Evolutionary conservation across 1,284 basidiomycete genomes (phyloP).

Genomic region (Ustilago tritici): DNA sequence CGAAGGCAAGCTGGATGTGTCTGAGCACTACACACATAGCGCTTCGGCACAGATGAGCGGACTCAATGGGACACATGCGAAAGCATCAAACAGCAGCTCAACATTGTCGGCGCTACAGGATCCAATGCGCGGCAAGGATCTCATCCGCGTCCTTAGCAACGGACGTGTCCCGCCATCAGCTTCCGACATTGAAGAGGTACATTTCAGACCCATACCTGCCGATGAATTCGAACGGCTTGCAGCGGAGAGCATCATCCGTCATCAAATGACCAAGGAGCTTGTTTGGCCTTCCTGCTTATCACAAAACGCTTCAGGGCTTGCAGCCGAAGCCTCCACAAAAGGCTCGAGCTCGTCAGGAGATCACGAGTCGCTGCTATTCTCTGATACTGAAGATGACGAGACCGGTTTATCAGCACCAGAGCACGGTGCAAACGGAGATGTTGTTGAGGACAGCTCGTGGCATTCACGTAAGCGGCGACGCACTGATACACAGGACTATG

Average conservation of each 20-base stretch:
- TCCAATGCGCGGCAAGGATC: constrained; percentile 47
- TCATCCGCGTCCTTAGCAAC: constrained; percentile 29
- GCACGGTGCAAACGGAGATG: constrained; percentile 1
- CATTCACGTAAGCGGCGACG: constrained; percentile 21
- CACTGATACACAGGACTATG: neutral
- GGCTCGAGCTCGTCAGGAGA: constrained; percentile 27
- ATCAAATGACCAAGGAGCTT: constrained; percentile 25
- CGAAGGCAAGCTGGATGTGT: constrained; percentile 33
- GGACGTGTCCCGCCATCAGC: constrained; percentile 31
- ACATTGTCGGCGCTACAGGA: constrained; percentile 28
- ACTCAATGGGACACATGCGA: constrained; percentile 16
- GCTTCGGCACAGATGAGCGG: constrained; percentile 10
- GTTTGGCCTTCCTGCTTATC: constrained; percentile 25
- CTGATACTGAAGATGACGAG: constrained; percentile 28
- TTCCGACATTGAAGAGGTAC: constrained; percentile 20
- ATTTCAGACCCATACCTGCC: constrained; percentile 23
- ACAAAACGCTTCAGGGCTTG: neutral
- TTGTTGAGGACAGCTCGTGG: too few relatives aligned
- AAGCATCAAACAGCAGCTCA: constrained; percentile 10
- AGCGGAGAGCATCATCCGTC: constrained; percentile 32
- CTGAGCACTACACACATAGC: neutral
- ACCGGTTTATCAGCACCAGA: constrained; percentile 9
- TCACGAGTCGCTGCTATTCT: constrained; percentile 20
- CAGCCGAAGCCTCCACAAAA: constrained; percentile 21
- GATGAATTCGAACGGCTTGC: constrained; percentile 26